Evolutionary conservation across 768 basidiomycete species (phyloP), one percentile per base, ranked within the genome.

Genomic region (Pilatotrama ljubarskyi): DNA sequence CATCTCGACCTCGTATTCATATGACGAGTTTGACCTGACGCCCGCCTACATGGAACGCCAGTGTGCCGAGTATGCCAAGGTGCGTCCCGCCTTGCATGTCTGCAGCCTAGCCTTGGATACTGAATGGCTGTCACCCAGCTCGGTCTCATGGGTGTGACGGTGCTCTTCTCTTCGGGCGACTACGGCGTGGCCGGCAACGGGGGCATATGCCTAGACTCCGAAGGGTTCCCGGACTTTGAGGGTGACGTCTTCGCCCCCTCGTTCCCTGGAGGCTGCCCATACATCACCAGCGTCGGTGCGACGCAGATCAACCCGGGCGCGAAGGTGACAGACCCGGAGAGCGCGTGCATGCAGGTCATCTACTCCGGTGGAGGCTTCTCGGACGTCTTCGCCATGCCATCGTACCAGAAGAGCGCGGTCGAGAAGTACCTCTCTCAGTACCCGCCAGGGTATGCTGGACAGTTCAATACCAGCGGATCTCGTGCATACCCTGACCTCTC

Each of bases 81-180:
- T 62, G 9, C 20, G 51, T 42, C 20, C 15, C 13, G 17, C 25
- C 18, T n/a, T 26, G 14, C 3, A 3, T n/a, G 10, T 6, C 3
- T 6, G 14, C 15, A 36, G 7, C 11, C 17, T 9, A 6, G 22
- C 35, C 44, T 14, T 13, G 15, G 38, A 37, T 24, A 35, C 47
- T 48, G 1, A 35, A 49, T 20, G 11, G 25, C 14, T 8, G 3
- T 10, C 17, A 1, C 24, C 1, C 47, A 70, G 70, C 63, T 76
- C 26, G 75, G 75, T 9, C 57, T 75, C 20, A 62, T 73, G 69
- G 75, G 75, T 37, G 66, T 69, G 6, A 74, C 80, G 3, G 50
- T 81, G 22, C 64, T 81, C 36, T 82, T 77, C 61, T 72, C 74
- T 29, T 78, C 79, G 7, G 80, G 80, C 20, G 79, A 82, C 58